These are phyloP conservation scores for Apiospora hydei DNA, from an alignment of 2,329 filamentous ascomycete species.

Conservation along the genomic window DNA sequence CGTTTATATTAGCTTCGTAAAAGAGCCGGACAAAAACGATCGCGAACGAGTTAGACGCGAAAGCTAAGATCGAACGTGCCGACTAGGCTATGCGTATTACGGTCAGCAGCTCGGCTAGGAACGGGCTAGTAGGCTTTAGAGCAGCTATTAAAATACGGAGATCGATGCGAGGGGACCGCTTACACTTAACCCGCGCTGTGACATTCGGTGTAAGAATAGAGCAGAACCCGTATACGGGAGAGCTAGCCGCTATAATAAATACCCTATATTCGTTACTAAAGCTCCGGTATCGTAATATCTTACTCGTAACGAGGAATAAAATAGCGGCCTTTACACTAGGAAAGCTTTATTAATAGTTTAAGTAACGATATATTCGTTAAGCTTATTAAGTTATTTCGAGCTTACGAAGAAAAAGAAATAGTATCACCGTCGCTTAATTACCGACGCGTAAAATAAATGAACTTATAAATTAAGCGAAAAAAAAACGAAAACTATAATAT, in stretches of 20 bases:
- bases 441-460: neutral
- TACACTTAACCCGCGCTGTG: neutral
- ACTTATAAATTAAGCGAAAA: neutral
- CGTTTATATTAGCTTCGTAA: slow-evolving; percentile 25
- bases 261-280: neutral
- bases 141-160: neutral
- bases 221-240: slow-evolving; percentile 26
- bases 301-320: slow-evolving; percentile 9
- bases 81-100: slow-evolving; percentile 21
- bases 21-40: slow-evolving; percentile 1
- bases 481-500: neutral
- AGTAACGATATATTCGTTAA: neutral
- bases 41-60: neutral
- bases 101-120: slow-evolving; percentile 19
- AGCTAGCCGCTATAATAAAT: slow-evolving; percentile 21
- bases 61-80: neutral
- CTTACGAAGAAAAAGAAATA: slow-evolving; percentile 15
- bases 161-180: too few species aligned
- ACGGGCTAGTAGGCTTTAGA: slow-evolving; percentile 15
- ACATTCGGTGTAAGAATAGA: neutral
- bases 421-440: neutral
- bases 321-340: neutral
- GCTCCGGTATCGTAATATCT: neutral
- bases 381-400: neutral
- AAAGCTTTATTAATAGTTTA: slow-evolving; percentile 17